Evolutionary conservation across 352 stramenopile species (phyloP), one percentile per base, ranked within the genome.

Genomic region (Pythium rishiriense): DNA sequence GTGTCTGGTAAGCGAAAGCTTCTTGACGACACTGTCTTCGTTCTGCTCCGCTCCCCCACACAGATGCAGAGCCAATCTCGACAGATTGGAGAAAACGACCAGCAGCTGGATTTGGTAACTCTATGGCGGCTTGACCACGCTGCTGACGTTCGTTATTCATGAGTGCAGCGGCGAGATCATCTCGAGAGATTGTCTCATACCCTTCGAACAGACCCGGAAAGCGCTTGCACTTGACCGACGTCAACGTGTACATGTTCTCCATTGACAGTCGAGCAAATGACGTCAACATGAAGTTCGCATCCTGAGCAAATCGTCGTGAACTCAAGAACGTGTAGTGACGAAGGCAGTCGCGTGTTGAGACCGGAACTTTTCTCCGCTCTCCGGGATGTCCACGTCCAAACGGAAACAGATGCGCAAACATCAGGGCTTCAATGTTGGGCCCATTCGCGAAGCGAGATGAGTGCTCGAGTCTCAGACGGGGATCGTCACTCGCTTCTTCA

Each of bases 1-100:
- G 25, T 12, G 62, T 63, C 25, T 74, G 62, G 22, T 70, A 70
- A 1, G n/a, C 61, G 31, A 72, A 70, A 9, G 62, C 67, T 8
- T 66, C 24, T 45, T 63, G 56, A 11, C 57, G 56, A 47, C 62
- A 74, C 14, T 66, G 46, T 0, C 45, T 28, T 10, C 60, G 35
- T 19, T 73, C 66, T 0, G 53, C 54, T 26, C 12, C 25, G 22
- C 43, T 67, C 6, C 57, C 64, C 64, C 66, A 73, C 3, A 68
- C 61, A 0, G 51, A 56, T 0, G 45, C 46, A 4, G 61, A 62
- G 10, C 43, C 61, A 0, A 68, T 4, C 24, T 68, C 61, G 3
- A 68, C 61, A 2, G 61, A 62, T 17, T 56, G 42, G 0, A 67
- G 22, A 29, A 67, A 61, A 3, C 50, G 26, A 4, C 12, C 49